A percentile compares a stretch with the other conserved stretches of the same genome.
These are phyloP conservation scores for Cajanus cajan DNA, from an alignment of 306 rosid species.

Conservation along the genomic window DNA sequence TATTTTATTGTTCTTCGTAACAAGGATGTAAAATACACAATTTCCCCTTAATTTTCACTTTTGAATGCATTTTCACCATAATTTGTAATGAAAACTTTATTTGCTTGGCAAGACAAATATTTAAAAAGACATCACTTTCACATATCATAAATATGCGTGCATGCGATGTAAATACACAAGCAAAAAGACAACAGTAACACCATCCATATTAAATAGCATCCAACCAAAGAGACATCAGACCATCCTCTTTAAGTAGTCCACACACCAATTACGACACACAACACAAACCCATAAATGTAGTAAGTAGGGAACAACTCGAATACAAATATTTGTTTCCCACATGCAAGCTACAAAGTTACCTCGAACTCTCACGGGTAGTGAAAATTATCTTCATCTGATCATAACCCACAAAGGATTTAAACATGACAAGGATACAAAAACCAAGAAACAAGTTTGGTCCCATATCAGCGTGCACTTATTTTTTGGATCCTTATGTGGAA, in stretches of 20 bases:
- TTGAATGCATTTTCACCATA: too few relatives aligned
- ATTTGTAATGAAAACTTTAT: too few relatives aligned
- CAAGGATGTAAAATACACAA: background rate
- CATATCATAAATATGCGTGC: slow-evolving; percentile 43
- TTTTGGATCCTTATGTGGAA: too few relatives aligned
- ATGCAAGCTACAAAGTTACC: too few relatives aligned
- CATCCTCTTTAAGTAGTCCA: background rate
- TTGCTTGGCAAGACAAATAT: background rate
- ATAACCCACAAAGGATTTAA: slow-evolving; percentile 30
- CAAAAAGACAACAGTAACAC: slow-evolving; percentile 50
- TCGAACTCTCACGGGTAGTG: slow-evolving; percentile 34
- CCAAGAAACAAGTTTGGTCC: too few relatives aligned
- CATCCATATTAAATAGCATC: slow-evolving; percentile 36
- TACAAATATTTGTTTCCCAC: too few relatives aligned
- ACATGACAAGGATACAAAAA: slow-evolving; percentile 44
- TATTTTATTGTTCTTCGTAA: background rate
- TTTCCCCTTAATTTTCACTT: too few relatives aligned
- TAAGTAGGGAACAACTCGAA: too few relatives aligned
- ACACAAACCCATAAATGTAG: slow-evolving; percentile 10
- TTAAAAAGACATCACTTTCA: slow-evolving; percentile 46
- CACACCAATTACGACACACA: slow-evolving; percentile 19
- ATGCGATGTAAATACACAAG: too few relatives aligned
- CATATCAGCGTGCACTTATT: too few relatives aligned
- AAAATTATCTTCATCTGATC: slow-evolving; percentile 33
- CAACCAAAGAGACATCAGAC: slow-evolving; percentile 28